Base-by-base conservation (phyloP, 2,329 filamentous ascomycete genomes). In the Claviceps sp. region DNA sequence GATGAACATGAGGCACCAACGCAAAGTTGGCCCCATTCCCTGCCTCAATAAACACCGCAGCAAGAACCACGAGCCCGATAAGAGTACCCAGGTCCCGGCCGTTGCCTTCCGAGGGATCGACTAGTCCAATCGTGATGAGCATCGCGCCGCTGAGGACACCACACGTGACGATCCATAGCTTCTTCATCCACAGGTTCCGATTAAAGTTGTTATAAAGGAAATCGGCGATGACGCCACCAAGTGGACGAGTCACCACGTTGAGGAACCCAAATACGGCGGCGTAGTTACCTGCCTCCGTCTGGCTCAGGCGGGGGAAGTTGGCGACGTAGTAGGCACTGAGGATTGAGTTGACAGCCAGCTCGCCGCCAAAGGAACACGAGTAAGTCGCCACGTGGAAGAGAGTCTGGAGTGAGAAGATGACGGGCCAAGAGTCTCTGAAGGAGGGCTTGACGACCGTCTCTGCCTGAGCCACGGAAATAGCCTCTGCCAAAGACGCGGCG, bases 21-120 rank as follows among this genome's bases (percentile, higher is more conserved):
- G 87, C 81, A 67, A 93, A 95, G 69, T 87, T 93, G 42, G 87
- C 82, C 0, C 90, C 90, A 63, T 95, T 95, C 43, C 82, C 83
- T 2, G 85, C 87, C 65, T 94, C 88, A 44, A 89, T 69, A 71
- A 95, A 95, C 63, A 95, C 76, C 1, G 86, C 87, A 70, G 89
- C 77, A 9, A 87, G 77, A 1, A 84, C 82, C 8, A 94, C 71
- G 5, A 95, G 79, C 1, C 86, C 87, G 52, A 93, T 82, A 75
- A 94, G 83, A 2, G 78, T 81, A 6, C 75, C 68, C 14, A 67
- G 59, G 42, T 46, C 55, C 42, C 55, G 52, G 16, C 61, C 62
- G 47, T 60, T 62, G 47, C 83, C 65, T 24, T 75, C 62, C 26
- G 81, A 76, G 0, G 86, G 76, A 64, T 93, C 71, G 61, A 81